Evolutionary conservation across 2,329 filamentous ascomycete species (phyloP), one percentile per base, ranked within the genome.

Genomic region (Chrysoporthe puriensis): DNA sequence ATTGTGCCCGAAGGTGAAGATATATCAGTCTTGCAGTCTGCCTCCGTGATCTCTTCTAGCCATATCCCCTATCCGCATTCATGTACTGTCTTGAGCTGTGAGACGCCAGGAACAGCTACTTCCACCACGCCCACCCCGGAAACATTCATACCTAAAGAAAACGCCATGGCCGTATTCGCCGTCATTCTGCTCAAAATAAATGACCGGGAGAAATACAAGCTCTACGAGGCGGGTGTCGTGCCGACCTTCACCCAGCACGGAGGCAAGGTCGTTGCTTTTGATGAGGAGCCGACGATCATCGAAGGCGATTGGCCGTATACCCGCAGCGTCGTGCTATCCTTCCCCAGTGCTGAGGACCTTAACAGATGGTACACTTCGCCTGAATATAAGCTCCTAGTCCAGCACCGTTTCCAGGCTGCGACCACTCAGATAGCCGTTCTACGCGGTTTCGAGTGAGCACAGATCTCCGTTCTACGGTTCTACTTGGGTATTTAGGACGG

Each of bases 301-400:
- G 57, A 60, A 21, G 57, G 57, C n/a, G 57, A 60, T 18, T 60
- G 57, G 57, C 57, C 57, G n/a, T 44, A 60, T 34, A 32, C 3
- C n/a, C 57, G 57, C 40, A 60, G 18, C 16, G 5, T 60, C 18
- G n/a, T 60, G 8, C 11, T 60, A n/a, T 60, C 57, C 4, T 60
- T 60, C 57, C 36, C 36, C 5, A 60, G 40, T 32, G 40, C 57
- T 32, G 57, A 60, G n/a, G 57, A 14, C 4, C 57, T 60, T 11
- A 8, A 60, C 36, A 40, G 32, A 6, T 60, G 57, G 57, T 60
- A 60, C 40, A 60, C 18, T 18, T 21, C 40, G 13, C 4, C 57
- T 4, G 57, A 60, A 42, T 60, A 60, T 8, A 36, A 60, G 8
- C 16, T 16, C n/a, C 4, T 60, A n/a, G 57, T 18, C 13, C 40